Conservation (phyloP, 2,329 filamentous ascomycete genomes). For the Aspergillus quadrilineatus region DNA sequence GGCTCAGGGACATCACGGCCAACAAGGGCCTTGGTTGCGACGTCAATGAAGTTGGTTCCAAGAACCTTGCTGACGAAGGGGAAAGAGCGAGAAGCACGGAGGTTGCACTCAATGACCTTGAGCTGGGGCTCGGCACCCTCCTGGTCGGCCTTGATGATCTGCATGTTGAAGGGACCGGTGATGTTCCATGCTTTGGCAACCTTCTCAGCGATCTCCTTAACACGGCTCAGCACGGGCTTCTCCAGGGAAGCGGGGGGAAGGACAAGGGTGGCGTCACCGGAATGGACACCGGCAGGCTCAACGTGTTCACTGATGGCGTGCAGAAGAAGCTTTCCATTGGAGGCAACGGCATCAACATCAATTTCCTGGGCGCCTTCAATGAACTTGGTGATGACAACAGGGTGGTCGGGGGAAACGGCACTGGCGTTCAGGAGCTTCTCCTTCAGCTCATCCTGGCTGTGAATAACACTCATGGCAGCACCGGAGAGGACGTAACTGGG, state of each 20-base stretch:
- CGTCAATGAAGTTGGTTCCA: constrained; percentile 93
- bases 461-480: constrained; percentile 97
- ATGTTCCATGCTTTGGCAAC: constrained; percentile 97
- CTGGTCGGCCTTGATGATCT: constrained; percentile 90
- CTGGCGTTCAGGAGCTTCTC: constrained; percentile 90
- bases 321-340: constrained; percentile 78
- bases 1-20: constrained; percentile 81
- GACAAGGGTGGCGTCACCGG: constrained; percentile 91
- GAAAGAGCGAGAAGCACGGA: constrained; percentile 95
- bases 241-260: constrained; percentile 83
- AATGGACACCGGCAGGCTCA: constrained; percentile 96
- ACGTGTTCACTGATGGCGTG: constrained; percentile 96
- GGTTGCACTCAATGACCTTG: constrained; percentile 98
- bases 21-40: constrained; percentile 88
- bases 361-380: constrained; percentile 97
- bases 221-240: constrained; percentile 71
- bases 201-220: constrained; percentile 95
- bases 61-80: constrained; percentile 98
- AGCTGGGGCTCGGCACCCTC: constrained; percentile 73
- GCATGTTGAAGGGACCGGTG: constrained; percentile 99
- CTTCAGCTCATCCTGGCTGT: constrained; percentile 81
- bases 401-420: constrained; percentile 91
- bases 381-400: constrained; percentile 97
- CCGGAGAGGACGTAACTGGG: constrained; percentile 95
- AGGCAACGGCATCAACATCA: constrained; percentile 90